These are phyloP conservation scores for Phytophthora tentaculata DNA, from an alignment of 352 stramenopile genomes.

Conservation along the genomic window DNA sequence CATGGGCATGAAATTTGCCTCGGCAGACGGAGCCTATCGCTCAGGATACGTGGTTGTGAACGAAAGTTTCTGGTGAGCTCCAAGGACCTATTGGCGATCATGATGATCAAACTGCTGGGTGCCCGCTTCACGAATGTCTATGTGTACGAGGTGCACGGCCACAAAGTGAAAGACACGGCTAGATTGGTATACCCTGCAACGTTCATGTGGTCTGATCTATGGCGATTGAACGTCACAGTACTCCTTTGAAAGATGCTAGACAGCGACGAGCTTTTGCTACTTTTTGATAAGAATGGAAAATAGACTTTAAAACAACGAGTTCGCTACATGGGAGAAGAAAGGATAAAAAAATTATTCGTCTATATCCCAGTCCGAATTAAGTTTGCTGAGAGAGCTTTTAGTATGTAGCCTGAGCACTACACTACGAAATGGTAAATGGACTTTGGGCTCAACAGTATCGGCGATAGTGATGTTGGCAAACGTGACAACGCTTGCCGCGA, in stretches of 20 bases:
- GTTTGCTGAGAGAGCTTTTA: no score
- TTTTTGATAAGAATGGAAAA: no score
- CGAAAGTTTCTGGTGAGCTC: slow-evolving; percentile 43
- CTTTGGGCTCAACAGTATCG: no score
- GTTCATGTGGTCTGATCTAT: slow-evolving; percentile 37
- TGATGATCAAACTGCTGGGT: slow-evolving; percentile 39
- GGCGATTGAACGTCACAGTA: slow-evolving; percentile 35
- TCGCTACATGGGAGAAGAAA: no score
- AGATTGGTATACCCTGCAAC: slow-evolving; percentile 37
- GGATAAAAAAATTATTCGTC: no score
- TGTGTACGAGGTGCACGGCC: slow-evolving; percentile 41
- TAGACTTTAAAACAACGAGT: no score
- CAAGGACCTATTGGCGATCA: slow-evolving; percentile 34
- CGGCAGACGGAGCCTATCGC: slow-evolving; percentile 42
- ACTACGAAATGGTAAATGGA: no score
- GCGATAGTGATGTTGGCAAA: no score
- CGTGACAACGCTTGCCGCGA: no score
- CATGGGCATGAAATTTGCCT: slow-evolving; percentile 50
- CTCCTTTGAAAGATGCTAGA: slow-evolving; percentile 16
- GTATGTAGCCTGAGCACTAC: no score
- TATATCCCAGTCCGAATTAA: no score
- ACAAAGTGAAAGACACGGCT: slow-evolving; percentile 40
- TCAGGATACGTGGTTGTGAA: slow-evolving; percentile 47
- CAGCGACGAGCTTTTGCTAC: neutral
- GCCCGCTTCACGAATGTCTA: slow-evolving; percentile 35